Evolutionary conservation across 1,284 basidiomycete species (phyloP), one percentile per base, ranked within the genome.

Genomic region (Boletellus dicymbophilus): DNA sequence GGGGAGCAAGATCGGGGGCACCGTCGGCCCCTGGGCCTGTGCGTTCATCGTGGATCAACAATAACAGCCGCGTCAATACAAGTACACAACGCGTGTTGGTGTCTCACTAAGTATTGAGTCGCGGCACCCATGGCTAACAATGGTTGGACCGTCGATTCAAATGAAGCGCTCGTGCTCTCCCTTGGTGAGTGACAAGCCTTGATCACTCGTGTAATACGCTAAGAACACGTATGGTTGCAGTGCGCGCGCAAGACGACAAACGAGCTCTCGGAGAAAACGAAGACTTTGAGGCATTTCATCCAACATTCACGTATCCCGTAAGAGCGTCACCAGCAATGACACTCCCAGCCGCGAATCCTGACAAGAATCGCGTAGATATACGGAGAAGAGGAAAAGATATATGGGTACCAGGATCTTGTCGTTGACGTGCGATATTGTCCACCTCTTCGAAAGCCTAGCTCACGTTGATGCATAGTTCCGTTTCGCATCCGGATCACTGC

Each of bases 311-410:
- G 1, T 95, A 95, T 71, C 91, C 93, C 23, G 89, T 91, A 60
- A 83, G 62, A 39, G 21, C 27, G 31, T 18, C 16, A 20, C 28
- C n/a, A n/a, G n/a, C n/a, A n/a, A n/a, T 30, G 2, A 26, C 7
- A 21, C 42, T 41, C 38, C 23, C 15, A 4, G 41, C 44, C 22
- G 5, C 25, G n/a, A 37, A 20, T 43, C 34, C 43, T 61, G 22
- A 67, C 30, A 12, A 23, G 21, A 31, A 33, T 21, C 18, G 6
- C 34, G 36, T 49, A 91, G 81, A 94, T 98, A 68, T 98, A 89
- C 66, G 96, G 96, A 46, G 93, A 98, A 62, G 90, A 96, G 49
- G 95, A 99, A 74, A 95, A 88, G 70, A 89, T 99, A 58, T 99
- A 96, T 68, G 96, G 96, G 3, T 99, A 98, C 72, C 79, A 84